A percentile compares a stretch with the other conserved stretches of the same genome.
phyloP scores from a whole-genome alignment of 148 eudicot genomes.

The Rhododendron simsii region DNA sequence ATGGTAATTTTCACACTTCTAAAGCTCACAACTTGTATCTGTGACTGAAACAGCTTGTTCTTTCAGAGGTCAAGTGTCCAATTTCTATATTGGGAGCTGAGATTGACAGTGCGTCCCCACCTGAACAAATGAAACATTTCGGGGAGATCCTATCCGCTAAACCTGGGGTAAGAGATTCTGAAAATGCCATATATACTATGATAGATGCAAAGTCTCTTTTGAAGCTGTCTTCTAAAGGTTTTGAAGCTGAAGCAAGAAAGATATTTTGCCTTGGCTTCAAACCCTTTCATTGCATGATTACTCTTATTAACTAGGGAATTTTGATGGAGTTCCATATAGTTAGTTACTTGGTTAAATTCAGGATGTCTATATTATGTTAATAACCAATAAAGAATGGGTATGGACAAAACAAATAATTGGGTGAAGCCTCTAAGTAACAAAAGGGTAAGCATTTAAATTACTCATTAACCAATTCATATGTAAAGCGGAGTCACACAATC shows the following conservation, averaged over 20 bases:
- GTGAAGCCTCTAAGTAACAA: not conserved
- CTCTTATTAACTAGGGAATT: not conserved
- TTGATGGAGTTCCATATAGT: not conserved
- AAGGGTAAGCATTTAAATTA: not conserved
- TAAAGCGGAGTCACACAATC: not conserved
- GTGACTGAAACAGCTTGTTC: not conserved
- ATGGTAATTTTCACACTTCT: slow-evolving; percentile 24
- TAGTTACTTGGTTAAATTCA: not conserved
- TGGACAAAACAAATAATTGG: not conserved
- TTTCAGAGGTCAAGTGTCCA: slow-evolving; percentile 26
- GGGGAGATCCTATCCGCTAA: slow-evolving; percentile 38
- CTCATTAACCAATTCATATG: not conserved
- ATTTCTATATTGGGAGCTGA: slow-evolving; percentile 43
- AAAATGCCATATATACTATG: not conserved
- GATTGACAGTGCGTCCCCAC: slow-evolving; percentile 33
- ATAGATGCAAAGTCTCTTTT: not conserved
- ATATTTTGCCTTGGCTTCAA: not conserved
- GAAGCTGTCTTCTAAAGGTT: not conserved
- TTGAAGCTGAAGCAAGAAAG: not conserved
- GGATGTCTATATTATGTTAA: not conserved
- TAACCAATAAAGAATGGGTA: not conserved
- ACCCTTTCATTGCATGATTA: not conserved
- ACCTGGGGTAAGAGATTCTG: slow-evolving; percentile 31
- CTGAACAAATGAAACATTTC: slow-evolving; percentile 34
- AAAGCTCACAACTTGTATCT: not conserved